Base-by-base conservation (phyloP, 2,329 filamentous ascomycete genomes). In the Immersiporthe knoxdaviesiana region DNA sequence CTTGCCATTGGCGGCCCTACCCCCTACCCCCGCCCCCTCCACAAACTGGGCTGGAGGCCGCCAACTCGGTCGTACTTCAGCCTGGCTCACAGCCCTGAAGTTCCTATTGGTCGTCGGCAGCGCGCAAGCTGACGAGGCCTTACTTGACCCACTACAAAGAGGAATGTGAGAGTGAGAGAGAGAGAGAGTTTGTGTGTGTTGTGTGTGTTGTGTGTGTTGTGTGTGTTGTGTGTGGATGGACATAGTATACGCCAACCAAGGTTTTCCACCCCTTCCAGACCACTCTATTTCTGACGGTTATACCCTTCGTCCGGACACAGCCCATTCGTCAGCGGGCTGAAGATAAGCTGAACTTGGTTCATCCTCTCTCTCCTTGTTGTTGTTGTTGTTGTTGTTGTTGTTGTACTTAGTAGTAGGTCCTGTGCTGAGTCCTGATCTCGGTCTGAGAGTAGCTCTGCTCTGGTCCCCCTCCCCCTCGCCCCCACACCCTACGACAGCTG, bases 41-140 rank as follows among this genome's bases (percentile, higher is more conserved):
- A 35, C 37, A 39, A 37, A 16, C 21, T 37, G 37, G 47, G 50
- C 35, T 62, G 58, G 69, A 71, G 69, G 69, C 69, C 69, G 69
- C 69, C 69, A 54, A 35, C 50, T 69, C 54, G 62, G 59, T 37
- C 16, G 39, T 44, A 39, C 56, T 52, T 52, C 69, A 71, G 67
- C 67, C 69, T 69, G 47, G 64, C 61, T 50, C 65, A 39, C 68
- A 66, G 63, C 66, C 30, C 63, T n/a, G 47, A 54, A 35, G 10
- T 21, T 47, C 50, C 62, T 39, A 71, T 71, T 69, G 69, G 67
- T 47, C 35, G 3, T 21, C 52, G 35, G 32, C 58, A 39, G 32
- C 37, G 62, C 61, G 66, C 68, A 56, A 35, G 59, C 68, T 65
- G 58, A 70, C 62, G 62, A 58, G 44, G 47, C 62, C 62, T 50